Base-by-base conservation (phyloP, 78 protist genomes). In the Goniomonas avonlea region DNA sequence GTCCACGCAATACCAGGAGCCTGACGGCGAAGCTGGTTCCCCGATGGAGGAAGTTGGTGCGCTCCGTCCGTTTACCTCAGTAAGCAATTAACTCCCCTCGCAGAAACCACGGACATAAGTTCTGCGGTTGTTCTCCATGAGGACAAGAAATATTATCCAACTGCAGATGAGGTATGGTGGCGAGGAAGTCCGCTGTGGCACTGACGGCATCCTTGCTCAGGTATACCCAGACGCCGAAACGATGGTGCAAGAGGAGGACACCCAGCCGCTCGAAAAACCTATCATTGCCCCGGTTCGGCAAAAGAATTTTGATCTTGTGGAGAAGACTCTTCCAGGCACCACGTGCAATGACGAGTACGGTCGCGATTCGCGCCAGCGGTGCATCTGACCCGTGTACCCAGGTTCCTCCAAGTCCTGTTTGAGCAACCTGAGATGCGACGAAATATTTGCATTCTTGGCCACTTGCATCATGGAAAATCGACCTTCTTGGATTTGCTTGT, bases 231-330 rank as follows among this genome's bases (percentile, higher is more conserved):
- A 83, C 15, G 96, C 82, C 23, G 98, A 96, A 77, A 85, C 89
- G 25, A 58, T 94, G 58, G 96, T 96, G 5, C 95, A 95, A 71
- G 99, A 95, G 23, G 99, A 98, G 83, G 99, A 98, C 82, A 87
- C 96, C 15, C 97, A 94, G 77, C 87, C 93, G 13, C 61, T 96
- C 40, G 68, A 86, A 1, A 77, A 86, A 82, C 99, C 99, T n/a
- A 96, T 98, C 32, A 85, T 98, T 7, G 91, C 83, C 38, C 98
- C 98, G 17, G 17, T 82, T 37, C 5, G n/a, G 21, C 37, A 18
- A 13, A 85, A 88, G 66, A 40, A 83, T 23, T 83, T 39, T 48
- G 83, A 85, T 17, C 11, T 29, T 20, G 31, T 25, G 11, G 93
- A 89, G 43, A 17, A 70, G 32, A n/a, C 39, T 23, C 27, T 80